Evolutionary conservation across 2,329 filamentous ascomycete species (phyloP), one percentile per base, ranked within the genome.

Genomic region (Alternaria sp.): DNA sequence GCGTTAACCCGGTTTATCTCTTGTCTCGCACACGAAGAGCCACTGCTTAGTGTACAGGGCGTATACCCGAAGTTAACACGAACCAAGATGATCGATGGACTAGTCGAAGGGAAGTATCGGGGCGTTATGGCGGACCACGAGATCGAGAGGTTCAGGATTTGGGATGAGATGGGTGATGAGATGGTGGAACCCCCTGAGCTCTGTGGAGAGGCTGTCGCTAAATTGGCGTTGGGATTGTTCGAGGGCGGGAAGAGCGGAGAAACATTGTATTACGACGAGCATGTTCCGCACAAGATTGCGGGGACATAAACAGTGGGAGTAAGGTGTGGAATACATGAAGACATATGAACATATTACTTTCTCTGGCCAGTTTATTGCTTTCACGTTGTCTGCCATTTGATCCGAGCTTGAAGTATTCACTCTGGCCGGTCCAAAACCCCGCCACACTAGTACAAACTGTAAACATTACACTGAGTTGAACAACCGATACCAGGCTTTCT

Each of bases 41-140:
- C 66, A 3, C 62, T 66, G 8, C 45, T 74, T 8, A 62, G 49
- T 9, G 67, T 74, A 5, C 71, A 74, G 49, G 71, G 71, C 10
- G 71, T 75, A 33, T 74, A 71, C 54, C 73, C 71, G 11, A 72
- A 70, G 53, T 55, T 74, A 18, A 74, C 71, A n/a, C 56, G 70
- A n/a, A 74, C 73, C 9, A 69, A 68, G 25, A 75, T 74, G 71
- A 64, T 69, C 6, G 63, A 71, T 43, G 72, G 70, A 21, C 41
- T 74, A 2, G 63, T 74, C 14, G 53, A 61, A 21, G 70, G 68
- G 11, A 66, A 63, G 50, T 74, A 72, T 55, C 68, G 62, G 20
- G 66, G 65, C 1, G 55, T 74, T 15, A 73, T 74, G 72, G 72
- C 73, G 15, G 68, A 74, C 23, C 71, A 75, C 46, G 71, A 75